Conservation (phyloP, 352 stramenopile species). For the Globisporangium solare region DNA sequence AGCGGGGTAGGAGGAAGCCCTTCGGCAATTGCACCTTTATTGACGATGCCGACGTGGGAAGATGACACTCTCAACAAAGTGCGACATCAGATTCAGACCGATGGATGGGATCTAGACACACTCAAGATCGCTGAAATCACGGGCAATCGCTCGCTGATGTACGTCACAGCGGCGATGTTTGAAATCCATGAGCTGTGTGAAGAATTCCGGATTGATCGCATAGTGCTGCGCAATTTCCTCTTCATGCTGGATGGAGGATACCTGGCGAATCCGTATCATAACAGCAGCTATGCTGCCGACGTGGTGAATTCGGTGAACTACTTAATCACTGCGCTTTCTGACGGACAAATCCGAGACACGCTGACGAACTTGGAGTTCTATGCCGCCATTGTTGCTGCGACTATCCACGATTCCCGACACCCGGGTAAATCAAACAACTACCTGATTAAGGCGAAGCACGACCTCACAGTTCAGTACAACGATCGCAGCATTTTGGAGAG, state of each 20-base stretch:
- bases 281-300: conserved; percentile 70
- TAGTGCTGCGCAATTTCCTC: conserved; percentile 75
- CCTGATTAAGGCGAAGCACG: conserved; percentile 72
- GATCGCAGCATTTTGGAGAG: conserved; percentile 83
- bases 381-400: conserved; percentile 66
- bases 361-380: conserved; percentile 81
- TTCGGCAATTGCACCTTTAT: conserved; percentile 32
- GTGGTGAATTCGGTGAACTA: conserved; percentile 85
- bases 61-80: conserved; percentile 43
- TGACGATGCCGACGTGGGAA: conserved; percentile 56
- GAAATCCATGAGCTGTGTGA: conserved; percentile 77
- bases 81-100: conserved; percentile 48
- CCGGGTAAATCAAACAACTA: conserved; percentile 86
- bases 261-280: conserved; percentile 75
- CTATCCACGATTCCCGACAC: conserved; percentile 85
- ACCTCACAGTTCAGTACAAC: conserved; percentile 81
- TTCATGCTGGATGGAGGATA: conserved; percentile 77
- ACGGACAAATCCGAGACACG: conserved; percentile 67
- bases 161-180: conserved; percentile 74
- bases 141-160: conserved; percentile 66
- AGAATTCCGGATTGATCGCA: conserved; percentile 67
- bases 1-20: conserved; percentile 16
- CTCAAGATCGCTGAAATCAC: conserved; percentile 65
- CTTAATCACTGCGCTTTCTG: conserved; percentile 58
- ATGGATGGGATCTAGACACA: conserved; percentile 71